Evolutionary conservation across 1,284 basidiomycete genomes (phyloP), one percentile per base, ranked within the genome.

Genomic region (Xerocomus cyaneibrunnescens): DNA sequence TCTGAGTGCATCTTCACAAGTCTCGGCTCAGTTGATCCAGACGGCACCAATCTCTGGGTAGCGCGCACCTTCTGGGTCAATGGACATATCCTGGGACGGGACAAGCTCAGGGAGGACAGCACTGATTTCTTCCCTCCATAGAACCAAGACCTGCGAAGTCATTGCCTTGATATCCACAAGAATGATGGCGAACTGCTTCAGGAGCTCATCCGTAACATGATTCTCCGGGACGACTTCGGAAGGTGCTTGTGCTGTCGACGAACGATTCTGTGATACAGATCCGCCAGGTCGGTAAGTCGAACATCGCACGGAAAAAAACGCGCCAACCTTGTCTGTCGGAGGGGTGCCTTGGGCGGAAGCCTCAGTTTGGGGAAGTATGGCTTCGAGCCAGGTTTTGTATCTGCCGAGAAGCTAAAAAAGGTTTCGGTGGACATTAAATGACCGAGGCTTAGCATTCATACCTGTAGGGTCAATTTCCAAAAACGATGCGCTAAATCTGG

Each of bases 381-480:
- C 68, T 76, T 84, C 79, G 14, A 94, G 67, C 87, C 91, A 94
- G 28, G 77, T 80, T 51, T 74, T 80, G 65, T 91, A 94, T 51
- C 93, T 80, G 62, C 83, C 86, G 37, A 94, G 62, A 45, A 94
- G 81, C 89, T 92, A 53, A 40, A 34, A 48, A 50, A 23, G 6
- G 41, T 57, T 50, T 51, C 40, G 40, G 50, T 31, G 54, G 30
- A 45, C 14, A 27, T 16, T 7, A 25, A 3, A 54, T 31, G n/a
- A 52, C 30, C 14, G 17, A 31, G 6, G 23, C 3, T 1, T 7
- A 32, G 48, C 40, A 19, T 9, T 57, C 71, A 45, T 41, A 91
- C 92, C 80, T 97, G 94, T 31, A 98, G 71, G 4, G 85, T 90
- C 51, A 97, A 74, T 57, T 80, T 83, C 94, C 94, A 97, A 66